phyloP scores from a whole-genome alignment of 2,329 filamentous ascomycete genomes.

The Clarireedia paspali region DNA sequence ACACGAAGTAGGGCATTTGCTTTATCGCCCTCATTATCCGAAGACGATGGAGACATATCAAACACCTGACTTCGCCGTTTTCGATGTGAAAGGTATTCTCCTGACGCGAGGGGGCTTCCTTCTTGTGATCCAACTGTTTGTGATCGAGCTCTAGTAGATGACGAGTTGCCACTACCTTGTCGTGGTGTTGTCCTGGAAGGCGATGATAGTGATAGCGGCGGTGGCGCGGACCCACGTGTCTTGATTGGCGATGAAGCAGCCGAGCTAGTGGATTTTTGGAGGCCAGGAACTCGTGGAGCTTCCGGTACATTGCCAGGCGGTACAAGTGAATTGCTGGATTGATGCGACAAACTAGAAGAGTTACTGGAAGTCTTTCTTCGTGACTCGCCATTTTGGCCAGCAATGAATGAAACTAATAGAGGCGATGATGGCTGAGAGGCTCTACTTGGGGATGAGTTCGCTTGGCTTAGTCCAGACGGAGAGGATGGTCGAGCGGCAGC shows the following conservation, averaged over 20 bases:
- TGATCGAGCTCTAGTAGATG: slow-evolving; percentile 69
- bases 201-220: slow-evolving; percentile 42
- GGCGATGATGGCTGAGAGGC: slow-evolving; percentile 81
- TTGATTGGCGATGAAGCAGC: slow-evolving; percentile 50
- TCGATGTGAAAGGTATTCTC: slow-evolving; percentile 64
- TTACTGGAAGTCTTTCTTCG: slow-evolving; percentile 89
- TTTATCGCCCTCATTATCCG: slow-evolving; percentile 91
- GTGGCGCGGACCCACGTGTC: slow-evolving; percentile 38
- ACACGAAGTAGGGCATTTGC: slow-evolving; percentile 86
- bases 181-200: slow-evolving; percentile 61
- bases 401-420: slow-evolving; percentile 92
- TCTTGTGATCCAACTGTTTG: slow-evolving; percentile 93
- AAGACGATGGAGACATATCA: slow-evolving; percentile 94
- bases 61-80: slow-evolving; percentile 92
- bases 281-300: slow-evolving; percentile 52
- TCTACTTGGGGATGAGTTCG: slow-evolving; percentile 80
- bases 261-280: slow-evolving; percentile 52
- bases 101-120: slow-evolving; percentile 59
- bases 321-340: slow-evolving; percentile 62
- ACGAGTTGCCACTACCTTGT: slow-evolving; percentile 43
- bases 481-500: slow-evolving; percentile 72
- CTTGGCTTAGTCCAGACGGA: slow-evolving; percentile 70
- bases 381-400: slow-evolving; percentile 68
- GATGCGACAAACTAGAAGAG: slow-evolving; percentile 75
- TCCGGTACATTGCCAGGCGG: slow-evolving; percentile 62